Percentiles rank a stretch among this genome's conserved stretches.
These are phyloP conservation scores for Naganishia liquefaciens DNA, from an alignment of 1,284 basidiomycete genomes.

Conservation along the genomic window DNA sequence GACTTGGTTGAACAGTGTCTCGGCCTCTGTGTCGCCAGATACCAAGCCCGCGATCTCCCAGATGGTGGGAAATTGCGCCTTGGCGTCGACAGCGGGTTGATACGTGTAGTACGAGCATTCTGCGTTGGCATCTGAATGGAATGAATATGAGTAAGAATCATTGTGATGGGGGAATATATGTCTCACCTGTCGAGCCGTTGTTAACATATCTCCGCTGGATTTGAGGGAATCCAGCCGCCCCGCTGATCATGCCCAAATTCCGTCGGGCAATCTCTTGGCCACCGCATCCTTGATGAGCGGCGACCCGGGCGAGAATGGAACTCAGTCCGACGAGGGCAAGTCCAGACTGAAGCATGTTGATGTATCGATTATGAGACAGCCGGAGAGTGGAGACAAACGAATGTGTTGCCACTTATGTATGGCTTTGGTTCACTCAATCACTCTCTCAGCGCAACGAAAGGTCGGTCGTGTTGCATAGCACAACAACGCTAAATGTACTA, in stretches of 20 bases:
- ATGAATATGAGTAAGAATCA: not conserved
- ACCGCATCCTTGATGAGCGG: constrained; percentile 43
- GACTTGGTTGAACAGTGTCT: constrained; percentile 44
- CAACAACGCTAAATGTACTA: too few species aligned
- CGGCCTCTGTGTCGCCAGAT: constrained; percentile 51
- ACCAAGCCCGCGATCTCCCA: constrained; percentile 54
- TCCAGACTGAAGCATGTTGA: too few species aligned
- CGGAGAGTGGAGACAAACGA: too few species aligned
- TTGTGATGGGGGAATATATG: too few species aligned
- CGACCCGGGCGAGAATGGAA: not conserved
- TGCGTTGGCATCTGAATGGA: constrained; percentile 31
- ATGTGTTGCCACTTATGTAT: too few species aligned
- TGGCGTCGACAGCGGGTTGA: constrained; percentile 38
- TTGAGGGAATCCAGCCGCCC: constrained; percentile 31
- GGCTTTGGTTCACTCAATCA: too few species aligned
- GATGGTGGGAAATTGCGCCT: constrained; percentile 46
- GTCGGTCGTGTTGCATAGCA: too few species aligned
- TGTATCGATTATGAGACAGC: too few species aligned
- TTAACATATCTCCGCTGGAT: not conserved
- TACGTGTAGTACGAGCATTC: constrained; percentile 49
- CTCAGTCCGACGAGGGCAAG: not conserved
- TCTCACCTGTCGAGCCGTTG: constrained; percentile 21
- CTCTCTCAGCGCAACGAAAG: too few species aligned
- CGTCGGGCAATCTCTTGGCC: constrained; percentile 43
- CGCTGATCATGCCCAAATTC: constrained; percentile 37